Percentiles rank a stretch among this genome's conserved stretches.
These are phyloP conservation scores for Fusarium sacchari DNA, from an alignment of 2,329 filamentous ascomycete genomes.

Conservation along the genomic window DNA sequence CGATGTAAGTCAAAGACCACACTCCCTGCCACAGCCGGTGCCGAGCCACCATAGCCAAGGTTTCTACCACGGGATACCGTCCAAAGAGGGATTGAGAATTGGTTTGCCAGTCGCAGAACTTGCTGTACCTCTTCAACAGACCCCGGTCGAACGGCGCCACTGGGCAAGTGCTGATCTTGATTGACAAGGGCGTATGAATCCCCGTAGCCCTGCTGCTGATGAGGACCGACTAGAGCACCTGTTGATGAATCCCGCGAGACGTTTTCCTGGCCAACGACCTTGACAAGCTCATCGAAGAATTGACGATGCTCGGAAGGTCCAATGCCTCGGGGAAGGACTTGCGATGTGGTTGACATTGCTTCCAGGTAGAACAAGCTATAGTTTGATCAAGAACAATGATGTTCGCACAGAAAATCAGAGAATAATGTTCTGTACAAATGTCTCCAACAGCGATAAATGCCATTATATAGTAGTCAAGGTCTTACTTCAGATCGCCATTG, in stretches of 20 bases:
- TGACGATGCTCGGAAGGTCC: background rate
- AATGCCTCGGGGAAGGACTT: background rate
- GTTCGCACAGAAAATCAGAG: too few relatives aligned
- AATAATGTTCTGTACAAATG: too few relatives aligned
- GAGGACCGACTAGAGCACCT: background rate
- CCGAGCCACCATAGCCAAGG: background rate
- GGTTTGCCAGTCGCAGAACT: background rate
- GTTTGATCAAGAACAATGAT: background rate
- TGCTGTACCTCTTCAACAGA: background rate
- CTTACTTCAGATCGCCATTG: too few relatives aligned
- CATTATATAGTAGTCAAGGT: too few relatives aligned
- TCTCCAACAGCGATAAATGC: too few relatives aligned
- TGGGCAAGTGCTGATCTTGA: background rate
- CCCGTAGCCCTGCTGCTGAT: background rate
- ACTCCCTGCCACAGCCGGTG: background rate
- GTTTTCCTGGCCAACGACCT: background rate
- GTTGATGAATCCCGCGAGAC: background rate
- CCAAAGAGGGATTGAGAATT: background rate
- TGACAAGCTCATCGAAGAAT: background rate
- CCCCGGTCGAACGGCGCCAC: background rate
- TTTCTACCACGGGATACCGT: background rate
- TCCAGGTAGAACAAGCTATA: rapidly evolving
- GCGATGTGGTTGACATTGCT: background rate
- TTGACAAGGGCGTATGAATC: background rate
- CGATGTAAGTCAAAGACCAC: background rate